Conservation (phyloP, 768 basidiomycete species). For the Lentinula sp. region DNA sequence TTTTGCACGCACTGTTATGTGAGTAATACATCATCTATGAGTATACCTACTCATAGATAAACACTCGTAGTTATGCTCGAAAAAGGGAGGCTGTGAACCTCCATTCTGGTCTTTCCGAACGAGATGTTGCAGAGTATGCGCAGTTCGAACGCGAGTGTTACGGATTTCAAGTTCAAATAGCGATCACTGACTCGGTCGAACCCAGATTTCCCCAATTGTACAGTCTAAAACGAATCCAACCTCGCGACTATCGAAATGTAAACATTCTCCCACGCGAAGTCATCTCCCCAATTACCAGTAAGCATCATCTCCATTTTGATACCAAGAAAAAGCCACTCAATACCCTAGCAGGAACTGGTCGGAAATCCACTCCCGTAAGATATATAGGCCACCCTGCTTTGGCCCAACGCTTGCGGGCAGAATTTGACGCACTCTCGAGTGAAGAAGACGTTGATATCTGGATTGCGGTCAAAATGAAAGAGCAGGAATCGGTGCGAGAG, state of each 20-base stretch:
- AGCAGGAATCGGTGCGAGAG: background rate
- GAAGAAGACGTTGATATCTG: background rate
- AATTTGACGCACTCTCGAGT: background rate
- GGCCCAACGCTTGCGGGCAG: background rate
- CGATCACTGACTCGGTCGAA: too few relatives aligned
- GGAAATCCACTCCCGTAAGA: background rate
- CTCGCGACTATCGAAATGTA: background rate
- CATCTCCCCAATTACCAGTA: background rate
- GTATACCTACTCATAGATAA: constrained; percentile 6
- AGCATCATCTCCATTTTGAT: too few relatives aligned
- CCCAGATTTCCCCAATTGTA: background rate
- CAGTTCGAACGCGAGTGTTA: background rate
- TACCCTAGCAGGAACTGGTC: background rate
- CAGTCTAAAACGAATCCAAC: background rate
- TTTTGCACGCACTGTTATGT: constrained; percentile 52
- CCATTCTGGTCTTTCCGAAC: constrained; percentile 23
- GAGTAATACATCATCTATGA: constrained; percentile 7
- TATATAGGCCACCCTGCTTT: background rate
- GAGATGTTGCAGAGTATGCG: constrained; percentile 25
- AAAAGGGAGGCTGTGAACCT: constrained; percentile 22
- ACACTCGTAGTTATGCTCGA: constrained; percentile 20
- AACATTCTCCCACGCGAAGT: background rate
- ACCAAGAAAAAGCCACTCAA: background rate
- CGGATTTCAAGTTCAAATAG: background rate
- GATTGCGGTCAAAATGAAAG: background rate